These are phyloP conservation scores for Aspergillus sp. DNA, from an alignment of 2,329 filamentous ascomycete species.

Conservation along the genomic window DNA sequence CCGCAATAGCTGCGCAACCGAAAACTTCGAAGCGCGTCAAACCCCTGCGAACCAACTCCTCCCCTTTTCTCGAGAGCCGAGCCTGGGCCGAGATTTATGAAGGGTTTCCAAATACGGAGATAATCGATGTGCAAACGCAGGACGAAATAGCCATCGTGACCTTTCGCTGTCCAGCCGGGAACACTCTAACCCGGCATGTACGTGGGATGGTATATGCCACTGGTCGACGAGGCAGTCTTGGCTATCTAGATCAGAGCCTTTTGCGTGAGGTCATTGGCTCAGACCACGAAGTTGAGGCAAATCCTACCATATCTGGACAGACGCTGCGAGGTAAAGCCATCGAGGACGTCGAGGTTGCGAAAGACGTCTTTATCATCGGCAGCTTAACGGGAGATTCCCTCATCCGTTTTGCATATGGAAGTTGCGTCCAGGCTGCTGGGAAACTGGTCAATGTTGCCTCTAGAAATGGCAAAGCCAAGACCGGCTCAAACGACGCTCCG, in stretches of 20 bases:
- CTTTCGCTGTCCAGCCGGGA: slow-evolving; percentile 46
- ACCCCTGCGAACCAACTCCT: slow-evolving; percentile 38
- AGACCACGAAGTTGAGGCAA: slow-evolving; percentile 15
- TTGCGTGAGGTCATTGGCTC: slow-evolving; percentile 48
- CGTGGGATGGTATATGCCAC: slow-evolving; percentile 56
- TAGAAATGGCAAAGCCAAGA: slow-evolving; percentile 15
- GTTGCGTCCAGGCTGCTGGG: slow-evolving; percentile 58
- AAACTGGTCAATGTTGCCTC: slow-evolving; percentile 42
- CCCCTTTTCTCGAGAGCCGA: slow-evolving; percentile 48
- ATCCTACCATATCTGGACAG: slow-evolving; percentile 49
- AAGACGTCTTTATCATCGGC: slow-evolving; percentile 56
- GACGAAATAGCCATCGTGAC: slow-evolving; percentile 39
- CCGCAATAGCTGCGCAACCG: slow-evolving; percentile 31
- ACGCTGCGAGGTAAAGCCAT: slow-evolving; percentile 55
- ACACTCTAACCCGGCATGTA: slow-evolving; percentile 46
- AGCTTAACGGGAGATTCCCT: slow-evolving; percentile 62
- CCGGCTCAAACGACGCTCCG: background rate
- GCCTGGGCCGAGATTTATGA: slow-evolving; percentile 55
- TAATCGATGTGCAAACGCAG: slow-evolving; percentile 40
- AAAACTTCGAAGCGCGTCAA: slow-evolving; percentile 23
- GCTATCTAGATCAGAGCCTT: slow-evolving; percentile 51
- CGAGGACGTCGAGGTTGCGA: slow-evolving; percentile 53
- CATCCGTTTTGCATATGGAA: slow-evolving; percentile 59
- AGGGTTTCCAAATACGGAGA: slow-evolving; percentile 55
- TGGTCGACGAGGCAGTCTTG: slow-evolving; percentile 55